These are phyloP conservation scores for Eucalyptus albens DNA, from an alignment of 345 rosid genomes.

Conservation along the genomic window DNA sequence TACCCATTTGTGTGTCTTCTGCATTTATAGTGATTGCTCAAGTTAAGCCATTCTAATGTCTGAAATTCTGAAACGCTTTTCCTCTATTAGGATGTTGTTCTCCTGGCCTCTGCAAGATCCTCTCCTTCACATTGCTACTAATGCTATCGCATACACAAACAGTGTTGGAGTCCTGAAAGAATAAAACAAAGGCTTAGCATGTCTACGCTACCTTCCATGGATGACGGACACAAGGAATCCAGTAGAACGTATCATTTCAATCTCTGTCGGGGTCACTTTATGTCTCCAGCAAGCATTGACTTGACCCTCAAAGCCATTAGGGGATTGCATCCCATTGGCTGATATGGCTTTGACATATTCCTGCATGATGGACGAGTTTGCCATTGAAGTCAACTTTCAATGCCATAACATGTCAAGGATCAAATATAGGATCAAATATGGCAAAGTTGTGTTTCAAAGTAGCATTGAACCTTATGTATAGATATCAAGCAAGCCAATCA, in stretches of 20 bases:
- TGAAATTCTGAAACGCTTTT: neutral
- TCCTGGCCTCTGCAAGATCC: neutral
- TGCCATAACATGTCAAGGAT: neutral
- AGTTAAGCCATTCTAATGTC: neutral
- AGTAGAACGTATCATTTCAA: slow-evolving; percentile 49
- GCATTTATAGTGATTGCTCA: neutral
- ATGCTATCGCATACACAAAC: neutral
- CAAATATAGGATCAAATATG: neutral
- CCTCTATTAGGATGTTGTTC: neutral
- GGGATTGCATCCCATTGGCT: slow-evolving; percentile 87
- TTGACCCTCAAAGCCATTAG: slow-evolving; percentile 83
- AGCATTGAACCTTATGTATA: neutral
- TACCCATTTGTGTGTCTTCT: neutral
- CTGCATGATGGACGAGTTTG: slow-evolving; percentile 14
- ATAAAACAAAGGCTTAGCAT: neutral
- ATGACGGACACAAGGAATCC: slow-evolving; percentile 88
- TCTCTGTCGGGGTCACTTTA: slow-evolving; percentile 47
- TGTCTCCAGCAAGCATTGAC: slow-evolving; percentile 95
- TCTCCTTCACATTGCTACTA: neutral
- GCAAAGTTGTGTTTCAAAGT: neutral
- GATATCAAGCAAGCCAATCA: neutral
- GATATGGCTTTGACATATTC: slow-evolving; percentile 93
- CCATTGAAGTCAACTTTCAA: neutral
- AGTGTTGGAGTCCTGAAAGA: neutral
- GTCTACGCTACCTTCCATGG: slow-evolving; percentile 73